Percentiles rank a stretch among this genome's conserved stretches.
Conservation (phyloP, 129 eudicot species). For the Heracleum sosnowskyi region DNA sequence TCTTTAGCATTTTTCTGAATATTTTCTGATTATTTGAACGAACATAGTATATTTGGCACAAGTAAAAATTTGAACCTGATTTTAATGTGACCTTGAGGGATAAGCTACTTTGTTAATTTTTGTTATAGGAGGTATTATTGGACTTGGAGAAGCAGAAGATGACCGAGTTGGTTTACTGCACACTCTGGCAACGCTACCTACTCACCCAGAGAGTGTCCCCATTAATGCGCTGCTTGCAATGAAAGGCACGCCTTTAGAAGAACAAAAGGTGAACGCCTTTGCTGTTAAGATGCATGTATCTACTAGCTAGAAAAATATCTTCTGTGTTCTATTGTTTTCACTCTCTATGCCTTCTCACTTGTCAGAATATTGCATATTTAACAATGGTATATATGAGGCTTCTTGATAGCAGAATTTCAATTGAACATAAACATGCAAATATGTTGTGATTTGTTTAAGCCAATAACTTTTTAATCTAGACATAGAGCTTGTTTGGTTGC, state of each 20-base stretch:
- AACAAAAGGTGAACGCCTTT: slow-evolving; percentile 65
- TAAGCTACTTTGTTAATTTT: slow-evolving; percentile 2
- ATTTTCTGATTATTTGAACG: not conserved
- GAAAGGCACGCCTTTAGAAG: slow-evolving; percentile 94
- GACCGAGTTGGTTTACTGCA: slow-evolving; percentile 90
- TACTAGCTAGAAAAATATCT: not conserved
- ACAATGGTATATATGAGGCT: not conserved
- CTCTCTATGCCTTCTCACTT: not conserved
- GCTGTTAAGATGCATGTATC: not conserved
- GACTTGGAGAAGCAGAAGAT: slow-evolving; percentile 94
- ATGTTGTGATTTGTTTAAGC: not conserved
- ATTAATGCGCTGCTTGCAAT: slow-evolving; percentile 92
- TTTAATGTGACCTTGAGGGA: not conserved
- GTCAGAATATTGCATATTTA: not conserved
- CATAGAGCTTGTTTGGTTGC: not conserved
- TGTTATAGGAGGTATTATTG: slow-evolving; percentile 85
- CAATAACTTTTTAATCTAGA: not conserved
- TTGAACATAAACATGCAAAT: not conserved
- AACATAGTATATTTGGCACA: not conserved
- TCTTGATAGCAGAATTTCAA: not conserved
- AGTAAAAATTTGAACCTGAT: not conserved
- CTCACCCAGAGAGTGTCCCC: slow-evolving; percentile 96
- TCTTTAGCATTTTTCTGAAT: not conserved
- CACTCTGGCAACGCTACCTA: slow-evolving; percentile 90
- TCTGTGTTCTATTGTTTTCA: not conserved